Conservation (phyloP, 441 rosid genomes). For the Theobroma grandiflorum region DNA sequence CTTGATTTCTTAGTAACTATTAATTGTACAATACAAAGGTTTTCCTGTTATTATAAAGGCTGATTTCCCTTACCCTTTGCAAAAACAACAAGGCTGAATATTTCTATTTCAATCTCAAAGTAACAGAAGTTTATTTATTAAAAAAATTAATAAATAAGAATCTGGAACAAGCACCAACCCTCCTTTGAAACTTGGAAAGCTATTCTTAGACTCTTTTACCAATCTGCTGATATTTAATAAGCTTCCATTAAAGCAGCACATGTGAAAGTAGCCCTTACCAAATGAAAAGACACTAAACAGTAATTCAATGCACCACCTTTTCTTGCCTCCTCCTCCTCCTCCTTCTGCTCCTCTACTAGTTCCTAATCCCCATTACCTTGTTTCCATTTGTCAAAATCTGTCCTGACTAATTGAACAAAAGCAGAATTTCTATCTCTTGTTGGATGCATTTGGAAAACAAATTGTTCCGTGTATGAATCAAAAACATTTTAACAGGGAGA, state of each 20-base stretch:
- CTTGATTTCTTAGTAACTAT: not conserved
- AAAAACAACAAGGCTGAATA: too few species aligned
- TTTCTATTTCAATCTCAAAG: too few species aligned
- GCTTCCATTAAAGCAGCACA: not conserved
- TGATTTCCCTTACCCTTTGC: not conserved
- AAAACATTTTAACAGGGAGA: not conserved
- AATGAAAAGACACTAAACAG: not conserved
- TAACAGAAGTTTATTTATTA: too few species aligned
- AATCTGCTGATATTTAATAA: too few species aligned
- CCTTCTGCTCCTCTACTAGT: too few species aligned
- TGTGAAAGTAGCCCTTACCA: not conserved
- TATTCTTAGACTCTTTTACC: too few species aligned
- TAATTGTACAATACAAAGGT: slow-evolving; percentile 10
- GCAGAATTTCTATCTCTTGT: not conserved
- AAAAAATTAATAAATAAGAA: too few species aligned
- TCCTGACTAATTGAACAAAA: not conserved
- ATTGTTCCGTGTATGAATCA: slow-evolving; percentile 42
- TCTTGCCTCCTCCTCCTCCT: not conserved
- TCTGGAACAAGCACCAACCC: not conserved
- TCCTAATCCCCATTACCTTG: not conserved
- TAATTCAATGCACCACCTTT: not conserved
- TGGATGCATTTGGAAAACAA: not conserved
- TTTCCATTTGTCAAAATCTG: not conserved
- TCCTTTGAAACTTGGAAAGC: too few species aligned
- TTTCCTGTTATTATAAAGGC: not conserved